phyloP scores from a whole-genome alignment of 768 basidiomycete species.

The Lyophyllum atratum region DNA sequence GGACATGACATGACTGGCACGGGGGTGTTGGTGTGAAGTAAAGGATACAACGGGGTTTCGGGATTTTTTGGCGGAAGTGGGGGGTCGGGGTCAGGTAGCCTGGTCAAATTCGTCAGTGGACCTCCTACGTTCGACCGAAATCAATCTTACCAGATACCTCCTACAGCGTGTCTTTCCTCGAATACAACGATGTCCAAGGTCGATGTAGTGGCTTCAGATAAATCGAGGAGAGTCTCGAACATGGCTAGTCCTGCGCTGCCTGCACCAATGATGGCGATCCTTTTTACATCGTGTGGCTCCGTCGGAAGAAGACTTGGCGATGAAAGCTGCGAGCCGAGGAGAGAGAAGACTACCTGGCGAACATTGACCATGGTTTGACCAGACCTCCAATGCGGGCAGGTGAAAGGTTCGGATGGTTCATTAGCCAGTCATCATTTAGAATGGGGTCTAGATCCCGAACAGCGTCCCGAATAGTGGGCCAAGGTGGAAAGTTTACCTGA shows the following conservation, averaged over 20 bases:
- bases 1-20: conserved; percentile 61
- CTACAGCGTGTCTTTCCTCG: conserved; percentile 53
- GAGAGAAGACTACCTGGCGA: conserved; percentile 21
- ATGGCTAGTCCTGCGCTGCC: conserved; percentile 58
- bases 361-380: conserved; percentile 28
- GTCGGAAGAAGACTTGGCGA: neutral
- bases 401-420: too few species aligned
- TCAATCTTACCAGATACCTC: conserved; percentile 52
- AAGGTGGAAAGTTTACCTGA: too few species aligned
- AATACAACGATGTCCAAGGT: conserved; percentile 53
- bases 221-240: conserved; percentile 50
- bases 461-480: too few species aligned
- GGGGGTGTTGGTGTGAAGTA: conserved; percentile 55
- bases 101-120: conserved; percentile 10
- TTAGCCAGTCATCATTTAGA: too few species aligned
- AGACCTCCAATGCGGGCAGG: too few species aligned
- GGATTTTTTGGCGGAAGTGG: conserved; percentile 47
- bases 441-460: too few species aligned
- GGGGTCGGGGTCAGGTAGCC: conserved; percentile 33
- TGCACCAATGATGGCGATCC: conserved; percentile 58
- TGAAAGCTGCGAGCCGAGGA: conserved; percentile 12
- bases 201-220: conserved; percentile 38
- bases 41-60: conserved; percentile 56
- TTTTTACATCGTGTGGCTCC: conserved; percentile 31
- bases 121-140: neutral